Conservation (phyloP, 352 stramenopile genomes). For the Globisporangium solare region DNA sequence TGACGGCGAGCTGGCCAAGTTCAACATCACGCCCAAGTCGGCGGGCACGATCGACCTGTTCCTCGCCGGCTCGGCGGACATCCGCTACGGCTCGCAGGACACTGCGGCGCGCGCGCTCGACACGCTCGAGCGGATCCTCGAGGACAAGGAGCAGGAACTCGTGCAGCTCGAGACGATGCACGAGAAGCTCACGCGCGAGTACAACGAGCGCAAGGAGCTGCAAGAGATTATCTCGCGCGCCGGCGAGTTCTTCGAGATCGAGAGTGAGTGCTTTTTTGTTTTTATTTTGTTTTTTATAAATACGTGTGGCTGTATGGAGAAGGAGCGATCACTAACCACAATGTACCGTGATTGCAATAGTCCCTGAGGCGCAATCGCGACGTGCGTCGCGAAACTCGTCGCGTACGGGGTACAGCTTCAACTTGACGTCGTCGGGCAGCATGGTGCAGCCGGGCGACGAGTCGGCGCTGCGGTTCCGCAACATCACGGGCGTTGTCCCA, state of each 20-base stretch:
- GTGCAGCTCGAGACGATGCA: conserved; percentile 97
- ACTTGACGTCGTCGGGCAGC: conserved; percentile 17
- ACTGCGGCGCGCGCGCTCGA: conserved; percentile 88
- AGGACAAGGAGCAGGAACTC: conserved; percentile 95
- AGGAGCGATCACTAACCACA: neutral
- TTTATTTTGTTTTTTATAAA: too few species aligned
- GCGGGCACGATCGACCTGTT: conserved; percentile 75
- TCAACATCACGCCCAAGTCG: conserved; percentile 82
- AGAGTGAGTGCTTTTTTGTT: conserved; percentile 29
- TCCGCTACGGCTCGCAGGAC: conserved; percentile 78
- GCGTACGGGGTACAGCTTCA: conserved; percentile 51
- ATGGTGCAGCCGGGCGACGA: conserved; percentile 21
- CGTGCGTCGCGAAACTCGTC: conserved; percentile 54
- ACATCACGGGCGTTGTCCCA: conserved; percentile 92
- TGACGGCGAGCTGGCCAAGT: conserved; percentile 91
- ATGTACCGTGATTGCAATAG: conserved; percentile 21
- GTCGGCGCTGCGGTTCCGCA: conserved; percentile 86
- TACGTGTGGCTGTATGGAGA: neutral
- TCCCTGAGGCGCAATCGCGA: conserved; percentile 50
- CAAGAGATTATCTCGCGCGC: conserved; percentile 79
- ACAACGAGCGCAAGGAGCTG: conserved; percentile 93
- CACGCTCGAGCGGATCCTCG: conserved; percentile 93
- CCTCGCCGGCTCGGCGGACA: conserved; percentile 61
- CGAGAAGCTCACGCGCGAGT: conserved; percentile 96
- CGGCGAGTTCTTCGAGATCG: conserved; percentile 85